Evolutionary conservation across 768 basidiomycete genomes (phyloP), one percentile per base, ranked within the genome.

Genomic region (Leucocoprinus leucothites): DNA sequence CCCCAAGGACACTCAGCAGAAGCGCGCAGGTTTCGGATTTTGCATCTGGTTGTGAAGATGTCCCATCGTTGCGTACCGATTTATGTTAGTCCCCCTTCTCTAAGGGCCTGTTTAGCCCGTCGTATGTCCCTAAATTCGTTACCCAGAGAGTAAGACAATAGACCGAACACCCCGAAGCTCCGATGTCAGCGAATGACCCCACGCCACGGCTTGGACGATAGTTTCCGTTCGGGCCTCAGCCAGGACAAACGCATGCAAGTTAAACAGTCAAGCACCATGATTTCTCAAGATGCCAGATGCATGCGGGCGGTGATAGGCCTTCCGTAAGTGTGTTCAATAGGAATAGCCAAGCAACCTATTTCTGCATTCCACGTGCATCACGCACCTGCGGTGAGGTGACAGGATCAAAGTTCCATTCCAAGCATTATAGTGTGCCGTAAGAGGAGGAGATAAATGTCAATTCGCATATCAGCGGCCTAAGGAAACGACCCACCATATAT

Each of bases 351-450:
- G 21, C 24, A 43, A 16, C 34, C 43, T 38, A n/a, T 38, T 38
- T n/a, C 16, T 38, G 11, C 31, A 21, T 44, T 28, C 11, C 26
- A 51, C 50, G 50, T 51, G 40, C 21, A 31, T 31, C 31, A 31
- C 31, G 31, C 31, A 11, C n/a, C 31, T 31, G 31, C 31, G 5
- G 31, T 26, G 14, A 48, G 4, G 41, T 53, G 51, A 45, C 43
- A 53, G 42, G 43, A 44, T 51, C 50, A 51, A 51, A 42, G n/a
- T n/a, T n/a, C 26, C 26, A 6, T 42, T 9, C 25, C 3, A 42
- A 9, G n/a, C 28, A 31, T n/a, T 42, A 51, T 31, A n/a, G 28
- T 14, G 22, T 26, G 18, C 50, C 9, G 14, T 34, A 24, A 9
- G 31, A 31, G 31, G 11, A 11, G 31, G 6, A 31, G 11, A 31